A percentile compares a stretch with the other conserved stretches of the same genome.
phyloP scores from a whole-genome alignment of 2,329 filamentous ascomycete genomes.

The Fulvia fulva region DNA sequence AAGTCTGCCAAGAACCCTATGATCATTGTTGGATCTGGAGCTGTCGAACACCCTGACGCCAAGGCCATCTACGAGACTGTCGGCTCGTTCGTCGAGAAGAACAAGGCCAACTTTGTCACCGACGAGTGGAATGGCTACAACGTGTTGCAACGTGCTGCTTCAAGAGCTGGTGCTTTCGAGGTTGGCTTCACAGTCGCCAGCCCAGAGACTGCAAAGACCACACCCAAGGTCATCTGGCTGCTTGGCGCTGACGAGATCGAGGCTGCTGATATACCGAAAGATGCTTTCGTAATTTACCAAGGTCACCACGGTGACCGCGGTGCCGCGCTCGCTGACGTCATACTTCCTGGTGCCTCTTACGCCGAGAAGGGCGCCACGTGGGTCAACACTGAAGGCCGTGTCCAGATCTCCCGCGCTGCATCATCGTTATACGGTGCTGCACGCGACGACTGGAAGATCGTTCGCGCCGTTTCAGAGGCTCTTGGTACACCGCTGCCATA shows the following conservation, averaged over 20 bases:
- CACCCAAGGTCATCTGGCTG: slow-evolving; percentile 94
- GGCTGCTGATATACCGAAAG: slow-evolving; percentile 83
- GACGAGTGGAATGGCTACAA: slow-evolving; percentile 97
- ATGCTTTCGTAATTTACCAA: slow-evolving; percentile 96
- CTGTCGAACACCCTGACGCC: slow-evolving; percentile 84
- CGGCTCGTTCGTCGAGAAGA: slow-evolving; percentile 87
- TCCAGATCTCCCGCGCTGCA: slow-evolving; percentile 87
- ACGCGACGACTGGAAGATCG: slow-evolving; percentile 98
- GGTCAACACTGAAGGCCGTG: slow-evolving; percentile 95
- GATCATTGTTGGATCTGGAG: slow-evolving; percentile 91
- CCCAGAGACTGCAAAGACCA: slow-evolving; percentile 72
- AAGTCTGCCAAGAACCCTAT: slow-evolving; percentile 84
- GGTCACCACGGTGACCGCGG: slow-evolving; percentile 95
- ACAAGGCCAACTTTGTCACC: slow-evolving; percentile 81
- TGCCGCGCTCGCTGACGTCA: slow-evolving; percentile 86
- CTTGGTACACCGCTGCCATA: slow-evolving; percentile 83
- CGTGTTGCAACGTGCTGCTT: slow-evolving; percentile 88
- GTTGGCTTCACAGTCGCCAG: slow-evolving; percentile 91
- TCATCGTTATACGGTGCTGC: slow-evolving; percentile 84
- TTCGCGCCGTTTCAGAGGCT: slow-evolving; percentile 89
- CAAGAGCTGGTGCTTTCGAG: slow-evolving; percentile 88
- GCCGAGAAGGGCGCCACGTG: slow-evolving; percentile 96
- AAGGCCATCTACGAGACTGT: slow-evolving; percentile 92
- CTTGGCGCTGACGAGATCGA: slow-evolving; percentile 90
- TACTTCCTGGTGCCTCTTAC: slow-evolving; percentile 91